Evolutionary conservation across 2,329 filamentous ascomycete species (phyloP).

Genomic region (Plenodomus biglobosus): DNA sequence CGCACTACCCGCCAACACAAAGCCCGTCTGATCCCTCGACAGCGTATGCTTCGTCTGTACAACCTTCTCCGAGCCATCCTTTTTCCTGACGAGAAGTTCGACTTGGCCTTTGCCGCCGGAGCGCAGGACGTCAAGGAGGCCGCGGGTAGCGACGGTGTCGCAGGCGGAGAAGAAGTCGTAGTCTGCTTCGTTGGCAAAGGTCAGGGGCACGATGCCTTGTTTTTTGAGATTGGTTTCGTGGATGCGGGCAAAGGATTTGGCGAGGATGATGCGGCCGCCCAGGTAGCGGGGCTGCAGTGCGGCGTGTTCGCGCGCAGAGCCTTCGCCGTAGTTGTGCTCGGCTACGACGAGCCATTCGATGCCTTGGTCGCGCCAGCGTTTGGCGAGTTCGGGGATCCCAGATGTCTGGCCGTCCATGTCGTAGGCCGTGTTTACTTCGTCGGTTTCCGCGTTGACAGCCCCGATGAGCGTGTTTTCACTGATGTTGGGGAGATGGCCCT

Average conservation of each 20-base stretch:
- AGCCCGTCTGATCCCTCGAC: constrained; percentile 85
- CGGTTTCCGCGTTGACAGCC: constrained; percentile 87
- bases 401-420: constrained; percentile 74
- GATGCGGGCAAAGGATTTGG: constrained; percentile 87
- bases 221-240: constrained; percentile 97
- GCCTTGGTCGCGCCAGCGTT: constrained; percentile 74
- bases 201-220: constrained; percentile 93
- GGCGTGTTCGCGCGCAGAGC: constrained; percentile 84
- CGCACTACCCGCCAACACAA: constrained; percentile 91
- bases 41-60: constrained; percentile 86
- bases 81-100: constrained; percentile 57
- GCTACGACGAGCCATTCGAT: constrained; percentile 91
- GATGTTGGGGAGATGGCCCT: constrained; percentile 98
- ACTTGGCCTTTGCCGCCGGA: constrained; percentile 79
- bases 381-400: constrained; percentile 85
- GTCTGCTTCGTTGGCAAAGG: constrained; percentile 83
- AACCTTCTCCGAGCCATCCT: constrained; percentile 63
- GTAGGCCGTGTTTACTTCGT: constrained; percentile 89
- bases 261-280: constrained; percentile 77
- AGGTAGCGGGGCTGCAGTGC: constrained; percentile 90
- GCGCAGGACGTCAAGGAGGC: constrained; percentile 77
- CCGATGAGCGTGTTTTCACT: constrained; percentile 96
- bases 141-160: constrained; percentile 80
- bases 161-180: constrained; percentile 82
- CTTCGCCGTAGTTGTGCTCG: constrained; percentile 97